Evolutionary conservation across 1,139 yeast genomes (phyloP).

Genomic region (Blastobotrys serpentis): DNA sequence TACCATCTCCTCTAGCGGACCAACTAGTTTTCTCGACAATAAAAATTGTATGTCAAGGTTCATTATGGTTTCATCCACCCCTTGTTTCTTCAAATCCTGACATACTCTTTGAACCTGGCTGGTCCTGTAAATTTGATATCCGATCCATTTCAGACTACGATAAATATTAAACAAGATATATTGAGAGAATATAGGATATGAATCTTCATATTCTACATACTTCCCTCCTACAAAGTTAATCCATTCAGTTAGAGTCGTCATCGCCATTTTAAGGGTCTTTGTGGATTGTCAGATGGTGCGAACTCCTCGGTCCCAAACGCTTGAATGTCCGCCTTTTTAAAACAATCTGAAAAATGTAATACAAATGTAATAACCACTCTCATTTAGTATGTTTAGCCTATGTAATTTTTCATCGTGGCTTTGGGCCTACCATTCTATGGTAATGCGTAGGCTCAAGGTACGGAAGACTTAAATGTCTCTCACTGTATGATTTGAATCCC

Average conservation of each 20-base stretch:
- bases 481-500: background rate
- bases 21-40: background rate
- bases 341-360: too few relatives aligned
- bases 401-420: too few relatives aligned
- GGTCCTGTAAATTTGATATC: constrained; percentile 4
- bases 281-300: too few relatives aligned
- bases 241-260: background rate
- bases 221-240: constrained; percentile 9
- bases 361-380: too few relatives aligned
- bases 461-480: background rate
- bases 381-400: too few relatives aligned
- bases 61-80: background rate
- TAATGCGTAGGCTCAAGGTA: background rate
- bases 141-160: constrained; percentile 11
- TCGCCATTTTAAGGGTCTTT: background rate
- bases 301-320: too few relatives aligned
- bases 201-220: background rate
- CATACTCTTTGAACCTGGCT: constrained; percentile 15
- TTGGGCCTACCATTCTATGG: background rate
- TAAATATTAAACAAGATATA: constrained; percentile 1
- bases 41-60: constrained; percentile 1
- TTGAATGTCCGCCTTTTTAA: too few relatives aligned
- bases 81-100: background rate
- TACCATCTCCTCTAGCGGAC: constrained; percentile 9
- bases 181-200: background rate